Percentiles rank a stretch among this genome's conserved stretches.
phyloP scores from a whole-genome alignment of 495 filamentous ascomycete genomes.

The Talaromyces nanjingensis region DNA sequence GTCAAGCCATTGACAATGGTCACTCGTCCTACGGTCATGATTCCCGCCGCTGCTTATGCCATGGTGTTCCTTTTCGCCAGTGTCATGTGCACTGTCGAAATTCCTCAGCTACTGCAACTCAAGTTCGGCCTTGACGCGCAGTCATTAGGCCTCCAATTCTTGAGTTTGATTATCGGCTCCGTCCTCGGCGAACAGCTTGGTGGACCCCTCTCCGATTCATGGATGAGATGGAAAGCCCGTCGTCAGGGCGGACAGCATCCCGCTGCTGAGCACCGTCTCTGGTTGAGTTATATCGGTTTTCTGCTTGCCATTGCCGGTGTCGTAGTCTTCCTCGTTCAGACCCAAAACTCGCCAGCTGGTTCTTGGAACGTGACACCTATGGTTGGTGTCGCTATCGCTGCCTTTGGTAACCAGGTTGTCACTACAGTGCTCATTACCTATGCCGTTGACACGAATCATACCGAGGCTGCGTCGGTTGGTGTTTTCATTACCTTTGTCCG shows the following conservation, averaged over 20 bases:
- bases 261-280: slow-evolving; percentile 27
- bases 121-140: slow-evolving; percentile 34
- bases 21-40: slow-evolving; percentile 20
- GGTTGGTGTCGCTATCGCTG: slow-evolving; percentile 30
- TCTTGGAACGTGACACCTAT: slow-evolving; percentile 32
- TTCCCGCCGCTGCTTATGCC: slow-evolving; percentile 30
- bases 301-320: slow-evolving; percentile 28
- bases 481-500: slow-evolving; percentile 32
- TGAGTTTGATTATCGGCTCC: slow-evolving; percentile 32
- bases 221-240: slow-evolving; percentile 20
- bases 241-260: slow-evolving; percentile 12
- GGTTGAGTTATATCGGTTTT: slow-evolving; percentile 33
- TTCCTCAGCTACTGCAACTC: slow-evolving; percentile 30
- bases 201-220: slow-evolving; percentile 26
- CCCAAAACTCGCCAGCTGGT: slow-evolving; percentile 19
- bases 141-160: slow-evolving; percentile 34
- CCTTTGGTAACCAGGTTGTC: slow-evolving; percentile 36
- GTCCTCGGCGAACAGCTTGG: slow-evolving; percentile 38
- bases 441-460: slow-evolving; percentile 32
- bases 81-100: slow-evolving; percentile 33
- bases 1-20: slow-evolving; percentile 26
- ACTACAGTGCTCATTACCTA: slow-evolving; percentile 39
- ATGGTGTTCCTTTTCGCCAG: slow-evolving; percentile 30
- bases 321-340: slow-evolving; percentile 28
- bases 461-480: slow-evolving; percentile 19